phyloP scores from a whole-genome alignment of 192 early-diverging fungal species.

The Coemansia sp. region DNA sequence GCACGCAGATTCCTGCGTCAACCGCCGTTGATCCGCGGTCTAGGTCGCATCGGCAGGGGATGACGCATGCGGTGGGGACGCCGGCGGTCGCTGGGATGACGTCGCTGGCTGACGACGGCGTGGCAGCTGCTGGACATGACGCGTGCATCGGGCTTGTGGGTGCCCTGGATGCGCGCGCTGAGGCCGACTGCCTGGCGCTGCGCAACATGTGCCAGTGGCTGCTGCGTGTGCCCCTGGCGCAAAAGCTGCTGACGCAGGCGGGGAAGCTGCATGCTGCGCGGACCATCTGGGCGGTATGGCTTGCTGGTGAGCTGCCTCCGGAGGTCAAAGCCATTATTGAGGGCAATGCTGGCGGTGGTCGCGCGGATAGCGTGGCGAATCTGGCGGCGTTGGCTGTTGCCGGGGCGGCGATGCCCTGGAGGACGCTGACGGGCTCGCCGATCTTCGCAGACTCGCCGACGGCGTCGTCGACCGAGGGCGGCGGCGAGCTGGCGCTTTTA shows the following conservation, averaged over 20 bases:
- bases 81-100: not conserved
- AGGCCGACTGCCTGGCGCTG: constrained; percentile 63
- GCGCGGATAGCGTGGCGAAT: constrained; percentile 59
- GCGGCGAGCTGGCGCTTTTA: constrained; percentile 60
- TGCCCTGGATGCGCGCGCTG: constrained; percentile 57
- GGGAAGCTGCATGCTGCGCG: constrained; percentile 21
- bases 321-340: constrained; percentile 5
- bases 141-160: constrained; percentile 11
- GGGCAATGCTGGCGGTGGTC: not conserved
- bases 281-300: constrained; percentile 25
- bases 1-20: constrained; percentile 52
- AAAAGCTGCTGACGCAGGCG: constrained; percentile 7
- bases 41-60: constrained; percentile 1
- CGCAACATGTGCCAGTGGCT: constrained; percentile 72
- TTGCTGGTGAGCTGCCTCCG: constrained; percentile 7
- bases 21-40: constrained; percentile 51
- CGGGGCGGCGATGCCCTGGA: constrained; percentile 68
- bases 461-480: constrained; percentile 3
- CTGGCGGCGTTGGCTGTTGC: constrained; percentile 63
- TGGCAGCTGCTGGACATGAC: not conserved
- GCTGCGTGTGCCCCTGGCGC: constrained; percentile 50
- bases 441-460: not conserved
- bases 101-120: not conserved
- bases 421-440: not conserved
- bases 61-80: constrained; percentile 16